These are phyloP conservation scores for Fusarium marasasianum DNA, from an alignment of 2,329 filamentous ascomycete genomes.

Conservation along the genomic window DNA sequence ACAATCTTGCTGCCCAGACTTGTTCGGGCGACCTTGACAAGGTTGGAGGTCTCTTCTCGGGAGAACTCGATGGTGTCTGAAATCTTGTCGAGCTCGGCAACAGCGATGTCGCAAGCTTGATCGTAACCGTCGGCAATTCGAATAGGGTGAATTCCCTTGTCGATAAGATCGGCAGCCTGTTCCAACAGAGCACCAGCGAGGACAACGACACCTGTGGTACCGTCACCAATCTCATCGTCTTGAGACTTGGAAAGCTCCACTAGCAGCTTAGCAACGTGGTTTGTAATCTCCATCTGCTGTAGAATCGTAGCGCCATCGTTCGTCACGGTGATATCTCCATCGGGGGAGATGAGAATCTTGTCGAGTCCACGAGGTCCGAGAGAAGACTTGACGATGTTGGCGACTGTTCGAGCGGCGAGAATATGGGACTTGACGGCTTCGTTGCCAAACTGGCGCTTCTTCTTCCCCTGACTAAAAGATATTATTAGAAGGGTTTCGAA, in stretches of 20 bases:
- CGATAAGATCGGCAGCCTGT: conserved; percentile 96
- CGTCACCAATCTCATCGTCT: conserved; percentile 98
- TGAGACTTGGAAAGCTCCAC: conserved; percentile 98
- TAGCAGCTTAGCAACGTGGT: conserved; percentile 96
- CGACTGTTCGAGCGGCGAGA: conserved; percentile 92
- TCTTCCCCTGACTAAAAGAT: conserved; percentile 83
- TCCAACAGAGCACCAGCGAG: conserved; percentile 93
- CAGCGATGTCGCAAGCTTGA: conserved; percentile 95
- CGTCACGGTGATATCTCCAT: conserved; percentile 98
- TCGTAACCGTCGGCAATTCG: conserved; percentile 98
- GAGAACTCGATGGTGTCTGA: conserved; percentile 91
- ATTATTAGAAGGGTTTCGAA: conserved; percentile 37
- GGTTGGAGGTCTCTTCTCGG: conserved; percentile 80
- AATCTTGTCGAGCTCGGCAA: conserved; percentile 90
- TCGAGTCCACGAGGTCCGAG: conserved; percentile 95
- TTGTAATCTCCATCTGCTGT: conserved; percentile 98
- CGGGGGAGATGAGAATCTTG: conserved; percentile 98
- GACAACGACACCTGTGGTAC: conserved; percentile 97
- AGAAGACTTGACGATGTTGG: conserved; percentile 97
- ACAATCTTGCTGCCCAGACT: conserved; percentile 99
- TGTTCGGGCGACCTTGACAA: conserved; percentile 94
- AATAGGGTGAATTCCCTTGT: conserved; percentile 99
- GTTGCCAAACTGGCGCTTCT: conserved; percentile 95
- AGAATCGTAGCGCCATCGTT: conserved; percentile 99
- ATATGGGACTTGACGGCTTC: conserved; percentile 99